Conservation (phyloP, 768 basidiomycete genomes). For the Galerina marginata region DNA sequence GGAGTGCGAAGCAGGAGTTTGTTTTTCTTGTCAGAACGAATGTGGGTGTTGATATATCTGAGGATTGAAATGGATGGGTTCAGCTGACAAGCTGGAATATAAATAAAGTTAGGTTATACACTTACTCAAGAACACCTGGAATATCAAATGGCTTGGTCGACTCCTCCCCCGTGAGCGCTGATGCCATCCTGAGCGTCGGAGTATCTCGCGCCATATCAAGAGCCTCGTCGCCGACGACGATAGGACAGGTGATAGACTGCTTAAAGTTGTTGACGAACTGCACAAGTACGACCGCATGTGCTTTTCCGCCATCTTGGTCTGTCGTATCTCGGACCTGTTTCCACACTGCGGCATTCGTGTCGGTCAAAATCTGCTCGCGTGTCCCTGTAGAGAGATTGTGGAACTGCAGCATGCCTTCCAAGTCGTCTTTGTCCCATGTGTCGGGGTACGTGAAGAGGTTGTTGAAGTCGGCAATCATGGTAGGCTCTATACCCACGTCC, state of each 20-base stretch:
- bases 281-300: slow-evolving; percentile 20
- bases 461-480: slow-evolving; percentile 25
- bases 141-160: slow-evolving; percentile 18
- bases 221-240: slow-evolving; percentile 20
- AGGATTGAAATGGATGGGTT: not conserved
- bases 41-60: slow-evolving; percentile 26
- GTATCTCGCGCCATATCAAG: slow-evolving; percentile 14
- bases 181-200: slow-evolving; percentile 16
- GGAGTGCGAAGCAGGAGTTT: slow-evolving; percentile 15
- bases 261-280: slow-evolving; percentile 22
- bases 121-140: slow-evolving; percentile 13
- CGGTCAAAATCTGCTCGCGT: slow-evolving; percentile 1
- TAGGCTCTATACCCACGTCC: slow-evolving; percentile 26
- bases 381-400: slow-evolving; percentile 18
- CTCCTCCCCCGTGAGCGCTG: slow-evolving; percentile 21
- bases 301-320: slow-evolving; percentile 17
- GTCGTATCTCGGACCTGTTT: slow-evolving; percentile 7
- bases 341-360: slow-evolving; percentile 17
- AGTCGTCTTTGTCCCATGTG: slow-evolving; percentile 11
- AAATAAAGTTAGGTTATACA: not conserved
- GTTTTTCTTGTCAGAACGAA: slow-evolving; percentile 22
- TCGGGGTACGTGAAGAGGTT: slow-evolving; percentile 23
- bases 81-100: no score
- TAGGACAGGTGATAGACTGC: slow-evolving; percentile 20
- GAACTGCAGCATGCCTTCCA: slow-evolving; percentile 27